Conservation (phyloP, 805 yeast species). For the Candida patagonica region DNA sequence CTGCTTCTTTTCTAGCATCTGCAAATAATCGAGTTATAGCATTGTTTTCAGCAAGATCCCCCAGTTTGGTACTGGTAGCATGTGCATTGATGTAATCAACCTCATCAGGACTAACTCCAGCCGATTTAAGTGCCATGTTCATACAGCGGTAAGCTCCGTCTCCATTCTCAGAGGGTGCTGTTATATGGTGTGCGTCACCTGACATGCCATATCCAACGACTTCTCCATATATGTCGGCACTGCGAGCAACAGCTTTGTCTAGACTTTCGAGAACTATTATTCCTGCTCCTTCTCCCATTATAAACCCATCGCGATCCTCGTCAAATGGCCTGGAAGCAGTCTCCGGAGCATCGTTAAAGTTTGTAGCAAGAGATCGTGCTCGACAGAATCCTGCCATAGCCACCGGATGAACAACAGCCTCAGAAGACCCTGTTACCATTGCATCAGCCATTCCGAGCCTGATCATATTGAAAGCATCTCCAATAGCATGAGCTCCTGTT, state of each 20-base stretch:
- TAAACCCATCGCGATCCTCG: constrained; percentile 69
- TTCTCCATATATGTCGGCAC: constrained; percentile 68
- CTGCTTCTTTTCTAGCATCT: constrained; percentile 26
- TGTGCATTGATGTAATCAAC: constrained; percentile 88
- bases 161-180: constrained; percentile 80
- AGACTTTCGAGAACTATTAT: constrained; percentile 65
- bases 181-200: constrained; percentile 88
- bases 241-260: constrained; percentile 62
- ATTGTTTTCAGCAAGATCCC: constrained; percentile 77
- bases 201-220: constrained; percentile 81
- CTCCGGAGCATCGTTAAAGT: constrained; percentile 50
- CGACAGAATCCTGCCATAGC: constrained; percentile 87
- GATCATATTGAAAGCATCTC: constrained; percentile 83
- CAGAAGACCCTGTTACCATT: constrained; percentile 93
- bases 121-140: constrained; percentile 56
- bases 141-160: constrained; percentile 79
- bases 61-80: constrained; percentile 86
- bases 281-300: constrained; percentile 89
- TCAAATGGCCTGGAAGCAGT: constrained; percentile 87
- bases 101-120: constrained; percentile 37
- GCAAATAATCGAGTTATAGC: constrained; percentile 53
- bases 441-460: constrained; percentile 72
- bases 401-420: constrained; percentile 75
- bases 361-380: constrained; percentile 68
- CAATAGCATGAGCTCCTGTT: constrained; percentile 87